These are phyloP conservation scores for Phycomyces nitens DNA, from an alignment of 192 early-diverging fungal species.

Conservation along the genomic window DNA sequence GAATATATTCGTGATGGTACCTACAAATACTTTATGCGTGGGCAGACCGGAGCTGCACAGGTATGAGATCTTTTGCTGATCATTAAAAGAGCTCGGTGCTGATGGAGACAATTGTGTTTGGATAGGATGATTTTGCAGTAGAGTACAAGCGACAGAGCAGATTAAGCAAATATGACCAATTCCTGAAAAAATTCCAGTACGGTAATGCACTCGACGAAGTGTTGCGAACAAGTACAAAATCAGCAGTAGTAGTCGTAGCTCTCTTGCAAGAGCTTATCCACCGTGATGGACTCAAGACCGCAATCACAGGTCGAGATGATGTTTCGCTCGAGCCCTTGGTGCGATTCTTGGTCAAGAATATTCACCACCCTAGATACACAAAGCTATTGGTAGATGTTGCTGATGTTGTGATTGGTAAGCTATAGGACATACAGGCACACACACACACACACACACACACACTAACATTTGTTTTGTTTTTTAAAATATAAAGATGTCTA, in stretches of 20 bases:
- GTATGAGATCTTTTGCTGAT: too few species aligned
- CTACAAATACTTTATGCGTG: conserved; percentile 71
- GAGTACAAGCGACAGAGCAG: conserved; percentile 61
- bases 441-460: background rate
- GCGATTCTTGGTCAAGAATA: conserved; percentile 76
- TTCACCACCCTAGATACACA: conserved; percentile 79
- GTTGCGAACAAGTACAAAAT: conserved; percentile 55
- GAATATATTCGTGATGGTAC: conserved; percentile 52
- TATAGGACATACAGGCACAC: background rate
- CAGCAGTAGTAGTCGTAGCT: conserved; percentile 63
- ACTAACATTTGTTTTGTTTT: conserved; percentile 1
- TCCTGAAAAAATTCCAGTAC: conserved; percentile 83
- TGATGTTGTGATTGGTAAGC: conserved; percentile 66
- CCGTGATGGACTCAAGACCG: conserved; percentile 73
- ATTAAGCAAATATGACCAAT: conserved; percentile 77
- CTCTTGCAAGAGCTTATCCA: conserved; percentile 89
- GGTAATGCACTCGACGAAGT: conserved; percentile 85
- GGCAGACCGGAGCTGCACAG: conserved; percentile 17
- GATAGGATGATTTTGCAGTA: conserved; percentile 73
- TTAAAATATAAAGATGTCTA: conserved; percentile 71
- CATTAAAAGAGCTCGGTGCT: too few species aligned
- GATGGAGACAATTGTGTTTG: conserved; percentile 20
- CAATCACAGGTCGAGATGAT: conserved; percentile 87
- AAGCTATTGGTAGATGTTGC: conserved; percentile 75
- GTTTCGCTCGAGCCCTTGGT: conserved; percentile 78